These are phyloP conservation scores for Epichloe brachyelytri DNA, from an alignment of 2,329 filamentous ascomycete species.

Conservation along the genomic window DNA sequence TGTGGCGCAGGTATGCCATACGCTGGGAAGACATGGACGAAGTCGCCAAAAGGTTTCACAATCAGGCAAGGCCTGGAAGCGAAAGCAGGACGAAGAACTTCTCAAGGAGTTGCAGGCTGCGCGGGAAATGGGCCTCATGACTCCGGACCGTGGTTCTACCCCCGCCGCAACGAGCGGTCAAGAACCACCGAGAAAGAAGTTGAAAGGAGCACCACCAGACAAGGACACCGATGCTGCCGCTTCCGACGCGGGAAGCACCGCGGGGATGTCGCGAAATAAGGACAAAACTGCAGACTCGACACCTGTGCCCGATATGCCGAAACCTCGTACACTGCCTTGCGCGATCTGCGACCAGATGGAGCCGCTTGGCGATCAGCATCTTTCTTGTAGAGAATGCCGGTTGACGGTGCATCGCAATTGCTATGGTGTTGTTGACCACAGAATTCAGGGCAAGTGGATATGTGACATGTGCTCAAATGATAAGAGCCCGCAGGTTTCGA, in stretches of 20 bases:
- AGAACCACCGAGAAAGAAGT: constrained; percentile 53
- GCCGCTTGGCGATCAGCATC: constrained; percentile 54
- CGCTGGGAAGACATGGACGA: constrained; percentile 94
- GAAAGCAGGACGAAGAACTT: constrained; percentile 83
- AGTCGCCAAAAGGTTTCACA: constrained; percentile 74
- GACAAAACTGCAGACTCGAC: constrained; percentile 43
- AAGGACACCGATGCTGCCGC: constrained; percentile 34
- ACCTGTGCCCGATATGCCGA: constrained; percentile 61
- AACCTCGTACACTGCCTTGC: constrained; percentile 67
- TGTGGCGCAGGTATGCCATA: constrained; percentile 93
- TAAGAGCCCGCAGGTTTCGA: constrained; percentile 82
- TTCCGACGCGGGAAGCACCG: constrained; percentile 31
- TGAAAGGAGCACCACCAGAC: constrained; percentile 39
- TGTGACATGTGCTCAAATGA: constrained; percentile 97
- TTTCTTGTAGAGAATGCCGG: constrained; percentile 77
- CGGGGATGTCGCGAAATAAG: constrained; percentile 41
- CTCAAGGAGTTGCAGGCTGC: constrained; percentile 57
- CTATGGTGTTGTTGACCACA: constrained; percentile 69
- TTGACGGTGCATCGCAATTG: constrained; percentile 85
- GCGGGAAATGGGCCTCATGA: constrained; percentile 41
- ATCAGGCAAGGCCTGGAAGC: constrained; percentile 70
- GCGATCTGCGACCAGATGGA: constrained; percentile 70
- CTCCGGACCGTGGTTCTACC: constrained; percentile 30
- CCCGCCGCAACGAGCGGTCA: constrained; percentile 16
- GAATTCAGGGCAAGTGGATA: constrained; percentile 68